Evolutionary conservation across 2,329 filamentous ascomycete species (phyloP).

Genomic region (Botrytis elliptica): DNA sequence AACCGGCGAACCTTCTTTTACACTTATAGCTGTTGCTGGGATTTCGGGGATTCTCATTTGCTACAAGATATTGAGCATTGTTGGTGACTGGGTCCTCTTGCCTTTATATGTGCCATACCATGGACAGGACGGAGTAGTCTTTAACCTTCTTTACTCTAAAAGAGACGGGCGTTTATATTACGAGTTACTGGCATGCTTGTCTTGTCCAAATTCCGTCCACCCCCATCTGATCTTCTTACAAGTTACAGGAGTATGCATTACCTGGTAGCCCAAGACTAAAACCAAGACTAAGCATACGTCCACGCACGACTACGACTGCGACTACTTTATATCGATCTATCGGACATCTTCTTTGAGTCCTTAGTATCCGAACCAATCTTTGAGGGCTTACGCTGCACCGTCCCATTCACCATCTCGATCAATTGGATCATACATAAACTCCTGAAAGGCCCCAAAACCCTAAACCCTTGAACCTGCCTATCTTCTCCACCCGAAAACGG

Average conservation of each 20-base stretch:
- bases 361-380: background rate
- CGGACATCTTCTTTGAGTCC: background rate
- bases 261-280: background rate
- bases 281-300: background rate
- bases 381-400: conserved; percentile 5
- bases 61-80: background rate
- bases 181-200: conserved; percentile 2
- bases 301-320: background rate
- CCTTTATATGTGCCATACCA: background rate
- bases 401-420: background rate
- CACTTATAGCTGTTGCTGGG: background rate
- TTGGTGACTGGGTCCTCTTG: background rate
- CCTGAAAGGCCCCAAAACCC: background rate
- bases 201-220: background rate
- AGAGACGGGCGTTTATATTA: background rate
- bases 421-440: conserved; percentile 16
- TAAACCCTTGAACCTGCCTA: conserved; percentile 11
- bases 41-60: background rate
- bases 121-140: background rate
- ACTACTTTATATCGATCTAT: background rate
- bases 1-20: conserved; percentile 4
- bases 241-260: background rate
- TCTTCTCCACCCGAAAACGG: conserved; percentile 19
- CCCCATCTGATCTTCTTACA: background rate
- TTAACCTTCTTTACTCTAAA: background rate